Base-by-base conservation (phyloP, 73 alveolate species). In the Paramecium sonneborni region DNA sequence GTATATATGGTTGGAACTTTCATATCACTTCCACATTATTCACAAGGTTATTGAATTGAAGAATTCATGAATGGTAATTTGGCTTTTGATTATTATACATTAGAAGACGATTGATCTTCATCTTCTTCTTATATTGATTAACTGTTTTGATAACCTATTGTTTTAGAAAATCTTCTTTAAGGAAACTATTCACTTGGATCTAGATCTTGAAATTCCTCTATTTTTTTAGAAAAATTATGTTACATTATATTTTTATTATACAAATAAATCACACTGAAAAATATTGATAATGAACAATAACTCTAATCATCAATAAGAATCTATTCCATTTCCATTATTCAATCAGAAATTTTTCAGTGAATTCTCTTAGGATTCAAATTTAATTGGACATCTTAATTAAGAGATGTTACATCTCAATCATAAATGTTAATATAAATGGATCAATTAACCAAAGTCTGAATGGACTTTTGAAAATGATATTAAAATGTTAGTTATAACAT, bases 401-500 rank as follows among this genome's bases (percentile, higher is more conserved):
- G 84, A 62, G 11, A 62, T 62, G 84, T n/a, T 62, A 30, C 84
- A 62, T 30, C 84, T 62, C 2, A 72, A 72, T 72, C 86, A 72
- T 35, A 72, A 72, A 5, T 72, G 86, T 34, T 72, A 14, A 14
- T 72, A 72, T 37, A 32, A 72, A 37, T 72, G 86, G 86, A 26
- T 30, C 24, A 62, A 62, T 30, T 62, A 62, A 38, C 52, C 57
- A 5, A 72, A 23, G 11, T 35, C 6, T 9, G 32, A 72, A 38
- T 72, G 57, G 86, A 34, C 57, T 28, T n/a, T 72, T 35, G 86
- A 38, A 32, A 35, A 79, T 39, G 89, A 88, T 15, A 39, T 96
- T 5, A 85, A 94, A 93, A 18, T 96, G 48, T 85, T 94, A 1
- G 76, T 93, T 3, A 88, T 94, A 14, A 96, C 97, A 18, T 96